Evolutionary conservation across 2,329 filamentous ascomycete genomes (phyloP).

Genomic region (Scedosporium dehoogii): DNA sequence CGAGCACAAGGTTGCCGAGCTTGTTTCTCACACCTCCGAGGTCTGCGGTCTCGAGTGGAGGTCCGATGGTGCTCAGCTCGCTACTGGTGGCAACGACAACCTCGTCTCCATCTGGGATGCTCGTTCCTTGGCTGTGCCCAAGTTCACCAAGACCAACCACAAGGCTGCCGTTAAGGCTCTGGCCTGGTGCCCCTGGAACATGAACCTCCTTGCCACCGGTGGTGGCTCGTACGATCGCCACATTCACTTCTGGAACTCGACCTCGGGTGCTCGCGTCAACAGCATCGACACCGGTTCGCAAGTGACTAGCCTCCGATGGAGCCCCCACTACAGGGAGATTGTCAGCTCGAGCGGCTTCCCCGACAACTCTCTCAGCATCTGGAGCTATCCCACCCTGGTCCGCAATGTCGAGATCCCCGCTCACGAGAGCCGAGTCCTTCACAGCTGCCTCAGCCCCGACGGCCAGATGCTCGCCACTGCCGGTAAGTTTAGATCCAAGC

Average conservation of each 20-base stretch:
- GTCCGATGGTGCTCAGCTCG: slow-evolving; percentile 89
- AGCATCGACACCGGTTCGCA: slow-evolving; percentile 98
- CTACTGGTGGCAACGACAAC: slow-evolving; percentile 97
- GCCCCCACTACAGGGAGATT: slow-evolving; percentile 93
- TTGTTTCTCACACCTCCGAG: slow-evolving; percentile 93
- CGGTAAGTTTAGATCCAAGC: slow-evolving; percentile 35
- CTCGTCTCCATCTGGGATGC: slow-evolving; percentile 99
- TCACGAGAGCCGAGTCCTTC: slow-evolving; percentile 91
- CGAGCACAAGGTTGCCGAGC: slow-evolving; percentile 95
- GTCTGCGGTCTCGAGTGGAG: slow-evolving; percentile 98
- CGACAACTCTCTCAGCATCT: slow-evolving; percentile 98
- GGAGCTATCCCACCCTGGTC: slow-evolving; percentile 95
- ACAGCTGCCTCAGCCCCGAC: slow-evolving; percentile 94
- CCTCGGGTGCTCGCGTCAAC: slow-evolving; percentile 93
- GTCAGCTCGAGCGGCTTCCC: slow-evolving; percentile 96
- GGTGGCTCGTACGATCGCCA: slow-evolving; percentile 94
- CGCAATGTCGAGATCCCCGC: slow-evolving; percentile 97
- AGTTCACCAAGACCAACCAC: slow-evolving; percentile 99
- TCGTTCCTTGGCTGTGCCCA: slow-evolving; percentile 81
- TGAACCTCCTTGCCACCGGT: slow-evolving; percentile 91
- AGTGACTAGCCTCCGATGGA: slow-evolving; percentile 94
- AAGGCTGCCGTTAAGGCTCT: slow-evolving; percentile 97
- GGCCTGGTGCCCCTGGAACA: slow-evolving; percentile 98
- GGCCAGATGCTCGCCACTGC: slow-evolving; percentile 97
- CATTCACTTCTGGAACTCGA: slow-evolving; percentile 99